Base-by-base conservation (phyloP, 2,329 filamentous ascomycete genomes). In the Chaetomiaceae sp. region DNA sequence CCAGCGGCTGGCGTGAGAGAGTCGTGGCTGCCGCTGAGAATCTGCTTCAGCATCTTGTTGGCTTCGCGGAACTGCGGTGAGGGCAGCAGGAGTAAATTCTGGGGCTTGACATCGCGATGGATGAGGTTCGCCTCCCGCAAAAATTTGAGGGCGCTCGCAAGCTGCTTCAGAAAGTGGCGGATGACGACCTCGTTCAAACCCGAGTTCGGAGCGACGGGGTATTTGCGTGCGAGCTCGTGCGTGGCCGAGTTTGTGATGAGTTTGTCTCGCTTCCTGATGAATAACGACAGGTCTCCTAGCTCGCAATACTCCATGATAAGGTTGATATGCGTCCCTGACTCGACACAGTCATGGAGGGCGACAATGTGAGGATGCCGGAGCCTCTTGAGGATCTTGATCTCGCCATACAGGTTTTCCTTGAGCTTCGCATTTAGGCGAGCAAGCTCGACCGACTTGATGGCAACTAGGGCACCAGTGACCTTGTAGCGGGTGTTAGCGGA, bases 281-380 rank as follows among this genome's bases (percentile, higher is more conserved):
- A 97, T 49, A 92, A 79, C 10, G 94, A 95, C 54, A 99, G 74
- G 67, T 99, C 94, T 20, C 94, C 92, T 36, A 99, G 80, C 67
- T 95, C 90, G 73, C 94, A 97, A 72, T 95, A 97, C 73, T 99
- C 94, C 92, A 97, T 99, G 58, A 97, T 86, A 54, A 99, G 81
- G 72, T 99, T 94, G 72, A 97, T 96, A 66, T 95, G 89, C 20
- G 86, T 85, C 3, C 82, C 76, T 0, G 89, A 87, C 70, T 97
- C 91, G 69, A 92, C 81, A 74, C 91, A 96, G 72, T 96, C 90
- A 75, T 96, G 91, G 43, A 99, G 85, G 62, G 90, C 89, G 61
- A 97, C 94, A 63, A 99, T 96, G 67, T 99, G 94, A 25, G 94
- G 94, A 71, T 99, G 94, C 55, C 94, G 88, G 25, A 99, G 81